These are phyloP conservation scores for Aspergillus clavatus DNA, from an alignment of 2,329 filamentous ascomycete genomes.

Conservation along the genomic window DNA sequence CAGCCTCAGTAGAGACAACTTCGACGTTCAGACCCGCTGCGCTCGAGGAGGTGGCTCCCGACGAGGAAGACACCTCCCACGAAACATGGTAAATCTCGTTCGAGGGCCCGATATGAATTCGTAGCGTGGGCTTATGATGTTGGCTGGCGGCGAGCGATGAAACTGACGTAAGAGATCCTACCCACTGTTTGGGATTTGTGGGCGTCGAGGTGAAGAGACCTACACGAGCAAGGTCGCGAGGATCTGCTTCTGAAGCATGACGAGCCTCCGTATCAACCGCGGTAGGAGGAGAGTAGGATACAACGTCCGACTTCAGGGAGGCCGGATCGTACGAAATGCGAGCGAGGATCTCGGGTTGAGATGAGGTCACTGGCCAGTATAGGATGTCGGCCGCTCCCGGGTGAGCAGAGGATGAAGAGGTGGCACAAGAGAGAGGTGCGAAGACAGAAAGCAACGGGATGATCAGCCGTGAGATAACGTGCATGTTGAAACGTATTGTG, in stretches of 20 bases:
- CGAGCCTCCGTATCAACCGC: constrained; percentile 3
- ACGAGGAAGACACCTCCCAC: constrained; percentile 23
- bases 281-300: constrained; percentile 37
- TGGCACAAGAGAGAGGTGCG: constrained; percentile 11
- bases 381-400: constrained; percentile 31
- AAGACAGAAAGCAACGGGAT: constrained; percentile 11
- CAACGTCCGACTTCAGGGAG: constrained; percentile 32
- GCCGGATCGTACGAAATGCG: constrained; percentile 40
- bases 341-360: constrained; percentile 35
- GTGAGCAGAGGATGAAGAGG: constrained; percentile 14
- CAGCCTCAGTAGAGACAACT: constrained; percentile 28
- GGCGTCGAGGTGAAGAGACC: constrained; percentile 44
- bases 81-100: constrained; percentile 40
- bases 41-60: constrained; percentile 12
- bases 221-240: constrained; percentile 50
- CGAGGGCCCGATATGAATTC: constrained; percentile 36
- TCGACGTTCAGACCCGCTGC: constrained; percentile 26
- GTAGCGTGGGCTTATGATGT: constrained; percentile 29
- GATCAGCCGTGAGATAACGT: constrained; percentile 4
- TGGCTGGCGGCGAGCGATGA: constrained; percentile 26
- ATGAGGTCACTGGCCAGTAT: constrained; percentile 33
- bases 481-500: constrained; percentile 12
- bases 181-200: constrained; percentile 34
- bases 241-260: constrained; percentile 14
- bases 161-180: constrained; percentile 37